Conservation (phyloP, 2,329 filamentous ascomycete species). For the Exophiala xenobiotica region DNA sequence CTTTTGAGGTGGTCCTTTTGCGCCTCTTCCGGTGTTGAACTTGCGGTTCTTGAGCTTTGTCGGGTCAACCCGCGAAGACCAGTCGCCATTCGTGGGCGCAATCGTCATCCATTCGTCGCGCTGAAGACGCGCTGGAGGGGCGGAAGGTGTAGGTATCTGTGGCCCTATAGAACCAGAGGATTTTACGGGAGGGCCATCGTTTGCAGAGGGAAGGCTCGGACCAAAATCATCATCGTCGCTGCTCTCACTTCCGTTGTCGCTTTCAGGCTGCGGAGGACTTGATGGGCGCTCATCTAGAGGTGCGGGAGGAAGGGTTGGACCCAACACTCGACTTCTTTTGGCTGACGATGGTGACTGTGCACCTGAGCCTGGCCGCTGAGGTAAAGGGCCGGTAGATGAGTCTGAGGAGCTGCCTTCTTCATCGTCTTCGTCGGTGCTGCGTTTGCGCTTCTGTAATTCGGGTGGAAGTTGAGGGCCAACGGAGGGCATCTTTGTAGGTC, state of each 20-base stretch:
- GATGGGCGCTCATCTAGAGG: slow-evolving; percentile 48
- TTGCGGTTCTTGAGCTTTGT: slow-evolving; percentile 79
- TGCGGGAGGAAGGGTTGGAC: slow-evolving; percentile 57
- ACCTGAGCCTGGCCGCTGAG: slow-evolving; percentile 18
- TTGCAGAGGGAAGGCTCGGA: slow-evolving; percentile 39
- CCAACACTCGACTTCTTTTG: slow-evolving; percentile 54
- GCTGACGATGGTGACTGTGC: slow-evolving; percentile 28
- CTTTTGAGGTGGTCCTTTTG: slow-evolving; percentile 45
- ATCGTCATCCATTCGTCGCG: slow-evolving; percentile 85
- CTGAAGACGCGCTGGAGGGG: slow-evolving; percentile 44
- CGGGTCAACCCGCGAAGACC: slow-evolving; percentile 68
- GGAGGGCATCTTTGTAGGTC: slow-evolving; percentile 26
- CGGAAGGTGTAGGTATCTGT: slow-evolving; percentile 36
- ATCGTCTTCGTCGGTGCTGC: slow-evolving; percentile 33
- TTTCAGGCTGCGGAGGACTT: slow-evolving; percentile 34
- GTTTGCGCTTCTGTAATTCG: slow-evolving; percentile 40
- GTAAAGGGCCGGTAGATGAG: slow-evolving; percentile 20
- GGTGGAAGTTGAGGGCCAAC: slow-evolving; percentile 38
- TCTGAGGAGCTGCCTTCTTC: slow-evolving; percentile 20
- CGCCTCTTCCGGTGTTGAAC: slow-evolving; percentile 70
- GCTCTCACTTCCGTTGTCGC: slow-evolving; percentile 34
- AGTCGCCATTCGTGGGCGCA: slow-evolving; percentile 58
- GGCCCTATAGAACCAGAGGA: slow-evolving; percentile 30
- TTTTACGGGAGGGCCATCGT: slow-evolving; percentile 23
- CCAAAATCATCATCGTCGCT: slow-evolving; percentile 47